Evolutionary conservation across 2,329 filamentous ascomycete species (phyloP).

Genomic region (Microsporum canis): DNA sequence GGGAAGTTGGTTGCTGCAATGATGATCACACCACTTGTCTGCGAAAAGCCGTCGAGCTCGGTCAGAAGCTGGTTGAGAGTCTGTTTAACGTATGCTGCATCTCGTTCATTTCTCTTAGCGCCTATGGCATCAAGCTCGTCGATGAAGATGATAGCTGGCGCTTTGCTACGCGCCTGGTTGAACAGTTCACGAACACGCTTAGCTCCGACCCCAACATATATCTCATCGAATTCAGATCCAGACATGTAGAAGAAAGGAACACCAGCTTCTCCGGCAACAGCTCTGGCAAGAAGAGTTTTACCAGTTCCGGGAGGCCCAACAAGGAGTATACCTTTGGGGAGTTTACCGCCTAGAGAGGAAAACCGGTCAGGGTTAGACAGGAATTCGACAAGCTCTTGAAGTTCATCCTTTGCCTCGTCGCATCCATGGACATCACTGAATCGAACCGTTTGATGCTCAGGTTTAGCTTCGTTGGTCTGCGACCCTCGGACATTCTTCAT

Average conservation of each 20-base stretch:
- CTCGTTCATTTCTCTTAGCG: constrained; percentile 80
- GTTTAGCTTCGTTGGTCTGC: constrained; percentile 73
- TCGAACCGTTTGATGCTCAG: constrained; percentile 80
- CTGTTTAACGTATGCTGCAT: constrained; percentile 92
- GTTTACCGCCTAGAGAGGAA: constrained; percentile 84
- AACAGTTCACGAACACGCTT: constrained; percentile 96
- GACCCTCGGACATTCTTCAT: constrained; percentile 65
- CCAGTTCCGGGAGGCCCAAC: constrained; percentile 94
- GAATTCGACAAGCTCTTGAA: constrained; percentile 95
- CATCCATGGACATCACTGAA: constrained; percentile 95
- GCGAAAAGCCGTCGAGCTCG: constrained; percentile 92
- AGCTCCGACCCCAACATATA: constrained; percentile 92
- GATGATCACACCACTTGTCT: constrained; percentile 88
- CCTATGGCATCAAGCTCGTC: constrained; percentile 92
- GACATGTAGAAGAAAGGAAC: constrained; percentile 99
- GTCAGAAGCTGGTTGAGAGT: constrained; percentile 95
- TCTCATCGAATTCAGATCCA: constrained; percentile 94
- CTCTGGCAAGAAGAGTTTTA: constrained; percentile 89
- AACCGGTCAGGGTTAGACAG: constrained; percentile 88
- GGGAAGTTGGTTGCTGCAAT: constrained; percentile 95
- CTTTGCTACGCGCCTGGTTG: constrained; percentile 66
- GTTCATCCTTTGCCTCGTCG: constrained; percentile 94
- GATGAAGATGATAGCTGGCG: constrained; percentile 88
- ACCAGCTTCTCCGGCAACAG: constrained; percentile 90
- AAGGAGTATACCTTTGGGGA: constrained; percentile 91